Evolutionary conservation across 345 rosid species (phyloP), one percentile per base, ranked within the genome.

Genomic region (Xanthoceras sorbifolium): DNA sequence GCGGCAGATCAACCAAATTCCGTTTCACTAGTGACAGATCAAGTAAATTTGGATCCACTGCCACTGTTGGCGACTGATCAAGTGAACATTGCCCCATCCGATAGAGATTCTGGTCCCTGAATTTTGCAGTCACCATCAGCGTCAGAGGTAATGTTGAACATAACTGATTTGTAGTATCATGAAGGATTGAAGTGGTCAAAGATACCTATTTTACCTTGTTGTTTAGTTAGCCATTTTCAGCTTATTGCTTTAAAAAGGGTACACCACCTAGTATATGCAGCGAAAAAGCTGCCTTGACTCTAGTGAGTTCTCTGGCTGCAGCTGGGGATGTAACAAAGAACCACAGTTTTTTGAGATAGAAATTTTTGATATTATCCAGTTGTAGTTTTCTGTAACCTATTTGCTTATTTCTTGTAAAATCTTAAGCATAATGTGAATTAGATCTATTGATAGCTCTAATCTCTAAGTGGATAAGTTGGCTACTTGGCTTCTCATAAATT

Each of bases 81-180:
- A 64, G 77, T 50, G 73, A 67, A 67, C 64, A 44, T 3, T 25
- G 64, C 61, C 38, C 66, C 64, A 67, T 5, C 75, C 9, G 29
- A 55, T 0, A 48, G 20, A 1, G 87, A 82, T 7, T 70, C 74
- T 11, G 84, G 79, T 74, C 78, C 86, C 67, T 81, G 77, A 79
- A 55, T 48, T 67, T 60, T 32, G 69, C 62, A 8, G 28, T 6
- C 64, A 69, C 26, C 32, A 8, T 71, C n/a, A 68, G 14, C 11
- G 48, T 23, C 22, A n/a, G 74, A 54, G 44, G n/a, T n/a, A 20
- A 48, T 22, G 44, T 31, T 52, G 9, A n/a, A 29, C 36, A 34
- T 29, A 1, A 14, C 17, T 64, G 32, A 38, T 34, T 63, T 6
- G 10, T 12, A 12, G 31, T 70, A 15, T 52, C 65, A 38, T 40